Percentiles rank a stretch among this genome's conserved stretches.
phyloP scores from a whole-genome alignment of 495 filamentous ascomycete genomes.

The Astrothelium subdiscretum region DNA sequence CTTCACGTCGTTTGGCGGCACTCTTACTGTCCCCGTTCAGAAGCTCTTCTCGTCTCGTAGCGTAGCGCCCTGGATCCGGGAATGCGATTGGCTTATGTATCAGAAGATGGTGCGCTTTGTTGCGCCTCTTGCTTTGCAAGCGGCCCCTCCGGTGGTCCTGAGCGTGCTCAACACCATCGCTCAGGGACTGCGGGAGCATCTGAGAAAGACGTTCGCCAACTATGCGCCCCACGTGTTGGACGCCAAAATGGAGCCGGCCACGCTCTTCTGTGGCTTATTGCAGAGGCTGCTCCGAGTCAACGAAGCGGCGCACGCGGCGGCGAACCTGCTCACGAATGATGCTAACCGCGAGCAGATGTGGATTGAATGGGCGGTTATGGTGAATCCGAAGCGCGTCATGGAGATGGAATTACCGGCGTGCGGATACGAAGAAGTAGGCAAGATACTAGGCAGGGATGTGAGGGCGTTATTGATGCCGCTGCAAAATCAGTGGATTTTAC shows the following conservation, averaged over 20 bases:
- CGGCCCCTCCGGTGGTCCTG: slow-evolving; percentile 71
- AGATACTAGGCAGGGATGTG: slow-evolving; percentile 64
- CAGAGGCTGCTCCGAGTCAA: slow-evolving; percentile 84
- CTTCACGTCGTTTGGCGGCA: slow-evolving; percentile 92
- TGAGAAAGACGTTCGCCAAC: slow-evolving; percentile 65
- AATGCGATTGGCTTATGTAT: slow-evolving; percentile 91
- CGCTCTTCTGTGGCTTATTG: slow-evolving; percentile 74
- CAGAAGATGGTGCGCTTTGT: slow-evolving; percentile 91
- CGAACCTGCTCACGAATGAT: slow-evolving; percentile 60
- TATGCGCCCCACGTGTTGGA: slow-evolving; percentile 73
- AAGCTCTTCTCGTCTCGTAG: slow-evolving; percentile 75
- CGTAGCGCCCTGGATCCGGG: slow-evolving; percentile 83
- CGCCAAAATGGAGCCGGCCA: slow-evolving; percentile 77
- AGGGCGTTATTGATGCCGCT: slow-evolving; percentile 57
- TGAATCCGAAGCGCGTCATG: slow-evolving; percentile 50
- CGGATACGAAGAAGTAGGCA: slow-evolving; percentile 54
- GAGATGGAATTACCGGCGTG: slow-evolving; percentile 40
- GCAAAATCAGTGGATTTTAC: slow-evolving; percentile 15
- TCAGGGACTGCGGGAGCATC: slow-evolving; percentile 61
- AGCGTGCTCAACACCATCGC: slow-evolving; percentile 78
- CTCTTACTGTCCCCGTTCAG: slow-evolving; percentile 92
- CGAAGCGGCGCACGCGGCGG: slow-evolving; percentile 74
- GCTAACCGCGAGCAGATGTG: slow-evolving; percentile 84
- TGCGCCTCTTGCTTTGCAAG: slow-evolving; percentile 72
- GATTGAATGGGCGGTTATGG: slow-evolving; percentile 72